Evolutionary conservation across 805 yeast genomes (phyloP).

Genomic region (Lipomyces spencermartinsiae): DNA sequence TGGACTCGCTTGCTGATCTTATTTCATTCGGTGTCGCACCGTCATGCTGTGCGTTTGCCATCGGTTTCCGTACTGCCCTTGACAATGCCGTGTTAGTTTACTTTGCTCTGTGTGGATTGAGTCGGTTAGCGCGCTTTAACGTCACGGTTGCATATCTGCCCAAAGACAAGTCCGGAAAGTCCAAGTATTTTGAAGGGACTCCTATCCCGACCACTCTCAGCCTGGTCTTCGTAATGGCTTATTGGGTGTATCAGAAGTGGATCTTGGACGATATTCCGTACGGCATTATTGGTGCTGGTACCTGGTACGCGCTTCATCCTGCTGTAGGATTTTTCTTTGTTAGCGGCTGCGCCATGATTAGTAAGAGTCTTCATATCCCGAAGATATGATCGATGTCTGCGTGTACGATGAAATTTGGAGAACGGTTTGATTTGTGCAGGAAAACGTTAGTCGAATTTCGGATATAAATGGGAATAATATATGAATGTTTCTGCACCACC

Average conservation of each 20-base stretch:
- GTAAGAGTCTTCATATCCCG: constrained; percentile 89
- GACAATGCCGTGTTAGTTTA: constrained; percentile 78
- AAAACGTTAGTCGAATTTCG: not conserved
- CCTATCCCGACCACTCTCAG: constrained; percentile 90
- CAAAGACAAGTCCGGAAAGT: constrained; percentile 82
- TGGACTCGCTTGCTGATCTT: constrained; percentile 94
- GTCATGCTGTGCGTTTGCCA: constrained; percentile 86
- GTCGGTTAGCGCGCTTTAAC: constrained; percentile 93
- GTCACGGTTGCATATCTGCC: constrained; percentile 93
- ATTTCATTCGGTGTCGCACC: constrained; percentile 93
- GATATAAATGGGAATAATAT: not conserved
- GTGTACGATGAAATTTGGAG: constrained; percentile 1
- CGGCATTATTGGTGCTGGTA: constrained; percentile 63
- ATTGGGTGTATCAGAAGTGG: constrained; percentile 59
- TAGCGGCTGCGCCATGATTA: constrained; percentile 90
- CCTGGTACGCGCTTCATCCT: constrained; percentile 77
- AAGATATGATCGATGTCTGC: constrained; percentile 64
- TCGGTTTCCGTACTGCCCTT: constrained; percentile 84
- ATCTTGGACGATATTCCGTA: constrained; percentile 62
- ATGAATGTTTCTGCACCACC: not conserved
- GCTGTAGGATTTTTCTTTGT: constrained; percentile 65
- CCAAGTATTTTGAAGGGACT: constrained; percentile 92
- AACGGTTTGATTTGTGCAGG: not conserved
- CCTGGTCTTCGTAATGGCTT: constrained; percentile 76
- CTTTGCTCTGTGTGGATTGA: constrained; percentile 91